phyloP scores from a whole-genome alignment of 2,329 filamentous ascomycete species.

The Alternaria ventricosa region DNA sequence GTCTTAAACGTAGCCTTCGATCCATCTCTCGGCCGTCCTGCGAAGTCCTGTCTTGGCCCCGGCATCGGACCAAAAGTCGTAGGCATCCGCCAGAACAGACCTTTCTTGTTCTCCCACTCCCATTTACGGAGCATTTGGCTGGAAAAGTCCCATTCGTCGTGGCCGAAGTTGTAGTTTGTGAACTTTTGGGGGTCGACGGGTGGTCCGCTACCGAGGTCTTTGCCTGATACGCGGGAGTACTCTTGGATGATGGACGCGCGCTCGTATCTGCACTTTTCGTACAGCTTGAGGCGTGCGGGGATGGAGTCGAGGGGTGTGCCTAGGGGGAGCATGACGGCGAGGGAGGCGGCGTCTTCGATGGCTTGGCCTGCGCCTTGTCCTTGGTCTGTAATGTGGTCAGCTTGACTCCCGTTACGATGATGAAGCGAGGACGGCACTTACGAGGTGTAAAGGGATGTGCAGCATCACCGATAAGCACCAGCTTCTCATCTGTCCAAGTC shows the following conservation, averaged over 20 bases:
- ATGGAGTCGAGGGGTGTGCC: slow-evolving; percentile 57
- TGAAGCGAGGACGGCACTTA: slow-evolving; percentile 35
- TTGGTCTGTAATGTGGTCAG: slow-evolving; percentile 51
- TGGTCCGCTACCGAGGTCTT: slow-evolving; percentile 51
- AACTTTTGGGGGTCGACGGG: slow-evolving; percentile 47
- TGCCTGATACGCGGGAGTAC: slow-evolving; percentile 61
- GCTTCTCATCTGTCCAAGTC: slow-evolving; percentile 60
- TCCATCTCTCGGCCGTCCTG: slow-evolving; percentile 30
- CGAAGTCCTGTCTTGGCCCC: slow-evolving; percentile 46
- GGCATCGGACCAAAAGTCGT: slow-evolving; percentile 51
- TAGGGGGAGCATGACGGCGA: slow-evolving; percentile 62
- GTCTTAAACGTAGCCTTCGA: slow-evolving; percentile 45
- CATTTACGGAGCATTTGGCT: slow-evolving; percentile 59
- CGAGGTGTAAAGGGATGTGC: slow-evolving; percentile 72
- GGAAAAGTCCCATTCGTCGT: slow-evolving; percentile 65
- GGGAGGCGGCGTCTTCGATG: slow-evolving; percentile 69
- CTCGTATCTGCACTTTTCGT: slow-evolving; percentile 64
- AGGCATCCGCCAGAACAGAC: slow-evolving; percentile 53
- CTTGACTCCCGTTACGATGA: background rate
- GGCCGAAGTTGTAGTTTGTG: slow-evolving; percentile 61
- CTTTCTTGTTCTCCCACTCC: slow-evolving; percentile 53
- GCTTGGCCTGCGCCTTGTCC: slow-evolving; percentile 68
- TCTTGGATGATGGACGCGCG: slow-evolving; percentile 66
- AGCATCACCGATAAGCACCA: slow-evolving; percentile 70
- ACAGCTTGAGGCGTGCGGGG: slow-evolving; percentile 63